Evolutionary conservation across 371 early-diverging fungal species (phyloP).

Genomic region (Mucor piriformis): DNA sequence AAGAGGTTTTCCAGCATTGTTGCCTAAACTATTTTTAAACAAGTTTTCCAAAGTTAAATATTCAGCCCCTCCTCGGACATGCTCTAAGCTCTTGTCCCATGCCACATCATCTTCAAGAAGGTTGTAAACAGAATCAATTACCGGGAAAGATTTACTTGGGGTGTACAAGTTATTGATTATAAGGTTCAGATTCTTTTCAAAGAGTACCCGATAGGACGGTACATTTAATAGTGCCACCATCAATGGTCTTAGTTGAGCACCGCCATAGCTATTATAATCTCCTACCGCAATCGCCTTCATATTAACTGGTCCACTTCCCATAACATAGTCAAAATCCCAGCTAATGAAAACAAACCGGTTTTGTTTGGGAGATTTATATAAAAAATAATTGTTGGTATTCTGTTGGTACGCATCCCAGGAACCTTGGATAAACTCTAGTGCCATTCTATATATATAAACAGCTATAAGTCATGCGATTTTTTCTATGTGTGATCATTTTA

Average conservation of each 20-base stretch:
- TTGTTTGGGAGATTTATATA: slow-evolving; percentile 31
- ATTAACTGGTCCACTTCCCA: slow-evolving; percentile 36
- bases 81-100: slow-evolving; percentile 31
- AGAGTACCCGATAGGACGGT: slow-evolving; percentile 17
- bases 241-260: slow-evolving; percentile 28
- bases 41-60: background rate
- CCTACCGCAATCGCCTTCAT: slow-evolving; percentile 28
- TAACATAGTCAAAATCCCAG: slow-evolving; percentile 38
- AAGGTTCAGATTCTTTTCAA: slow-evolving; percentile 12
- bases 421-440: slow-evolving; percentile 36
- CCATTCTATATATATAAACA: slow-evolving; percentile 28
- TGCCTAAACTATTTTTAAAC: background rate
- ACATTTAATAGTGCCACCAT: slow-evolving; percentile 26
- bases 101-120: slow-evolving; percentile 31
- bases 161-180: slow-evolving; percentile 17
- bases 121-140: slow-evolving; percentile 25
- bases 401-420: slow-evolving; percentile 37
- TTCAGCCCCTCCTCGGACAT: slow-evolving; percentile 16
- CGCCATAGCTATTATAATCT: slow-evolving; percentile 27
- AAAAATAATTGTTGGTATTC: slow-evolving; percentile 44
- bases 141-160: slow-evolving; percentile 9
- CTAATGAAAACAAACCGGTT: slow-evolving; percentile 27
- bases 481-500: slow-evolving; percentile 13
- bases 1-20: background rate
- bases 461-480: background rate